Evolutionary conservation across 371 early-diverging fungal species (phyloP), one percentile per base, ranked within the genome.

Genomic region (Vairimorpha ceranae): DNA sequence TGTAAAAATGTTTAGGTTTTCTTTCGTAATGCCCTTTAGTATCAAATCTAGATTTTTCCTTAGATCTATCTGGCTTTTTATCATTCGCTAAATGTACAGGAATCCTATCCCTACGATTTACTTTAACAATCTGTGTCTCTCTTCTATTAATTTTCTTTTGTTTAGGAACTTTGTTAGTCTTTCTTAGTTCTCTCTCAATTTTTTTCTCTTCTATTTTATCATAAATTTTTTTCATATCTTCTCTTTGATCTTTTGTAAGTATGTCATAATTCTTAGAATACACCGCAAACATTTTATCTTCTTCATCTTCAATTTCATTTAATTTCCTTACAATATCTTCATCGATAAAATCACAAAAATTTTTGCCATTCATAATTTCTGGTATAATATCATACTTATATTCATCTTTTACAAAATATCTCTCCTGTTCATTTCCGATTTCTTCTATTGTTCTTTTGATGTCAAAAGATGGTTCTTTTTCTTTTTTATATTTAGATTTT

Each of bases 341-440:
- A 87, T 97, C 98, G 80, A 97, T 86, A 84, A 95, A 97, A 87
- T 99, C 99, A 41, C 93, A 91, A 45, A 99, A 89, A 86, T 99
- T 99, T 87, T 93, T 93, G 79, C 99, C 99, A 81, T 98, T 91
- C 88, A 92, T 89, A 85, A 99, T 92, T 86, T 99, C 99, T 51
- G 99, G 99, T 71, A 99, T 93, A 58, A 85, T 84, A 83, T 97
- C 97, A 84, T 97, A 89, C 85, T 92, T 95, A 94, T 95, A 94
- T 36, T 94, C 94, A 33, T 59, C 60, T 17, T 56, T 56, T 17
- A 58, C 43, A 61, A 70, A 59, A 58, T 70, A 70, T 29, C 70
- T 59, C 45, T 70, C 70, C 19, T 70, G 70, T 43, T 70, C 70
- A 61, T 70, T 61, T 32, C 17, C 32, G n/a, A 70, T 60, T 48